A percentile compares a stretch with the other conserved stretches of the same genome.
Conservation (phyloP, 306 rosid genomes). For the Citrullus mucosospermus region DNA sequence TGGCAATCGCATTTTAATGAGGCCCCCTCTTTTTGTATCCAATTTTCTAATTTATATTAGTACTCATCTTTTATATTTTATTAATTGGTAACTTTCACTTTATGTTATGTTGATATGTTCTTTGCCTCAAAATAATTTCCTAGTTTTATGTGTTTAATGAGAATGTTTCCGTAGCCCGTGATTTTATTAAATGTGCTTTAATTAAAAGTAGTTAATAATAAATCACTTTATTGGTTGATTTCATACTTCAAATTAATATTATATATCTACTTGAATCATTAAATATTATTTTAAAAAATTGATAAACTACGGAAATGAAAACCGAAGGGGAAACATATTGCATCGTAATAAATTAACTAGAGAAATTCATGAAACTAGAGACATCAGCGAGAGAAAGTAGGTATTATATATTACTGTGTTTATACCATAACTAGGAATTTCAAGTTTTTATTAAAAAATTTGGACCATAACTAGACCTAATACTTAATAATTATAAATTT, state of each 20-base stretch:
- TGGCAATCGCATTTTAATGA: background rate
- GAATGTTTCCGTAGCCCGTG: background rate
- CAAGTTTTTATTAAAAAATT: too few species aligned
- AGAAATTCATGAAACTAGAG: background rate
- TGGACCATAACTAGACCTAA: too few species aligned
- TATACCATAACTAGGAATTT: too few species aligned
- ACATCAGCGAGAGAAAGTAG: background rate
- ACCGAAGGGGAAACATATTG: background rate
- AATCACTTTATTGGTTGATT: background rate
- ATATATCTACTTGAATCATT: background rate
- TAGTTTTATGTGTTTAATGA: background rate
- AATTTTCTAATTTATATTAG: slow-evolving; percentile 6
- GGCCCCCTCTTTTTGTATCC: background rate
- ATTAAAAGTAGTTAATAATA: background rate
- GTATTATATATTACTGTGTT: background rate
- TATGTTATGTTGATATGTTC: background rate
- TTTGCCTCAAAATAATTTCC: background rate
- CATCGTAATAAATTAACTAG: background rate
- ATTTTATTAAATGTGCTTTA: background rate
- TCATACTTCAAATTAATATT: background rate
- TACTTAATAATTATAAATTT: too few species aligned
- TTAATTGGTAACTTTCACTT: background rate
- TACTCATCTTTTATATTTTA: background rate
- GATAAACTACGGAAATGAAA: background rate
- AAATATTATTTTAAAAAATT: background rate